A percentile compares a stretch with the other conserved stretches of the same genome.
phyloP scores from a whole-genome alignment of 768 basidiomycete genomes.

The Amanita subjunquillea region DNA sequence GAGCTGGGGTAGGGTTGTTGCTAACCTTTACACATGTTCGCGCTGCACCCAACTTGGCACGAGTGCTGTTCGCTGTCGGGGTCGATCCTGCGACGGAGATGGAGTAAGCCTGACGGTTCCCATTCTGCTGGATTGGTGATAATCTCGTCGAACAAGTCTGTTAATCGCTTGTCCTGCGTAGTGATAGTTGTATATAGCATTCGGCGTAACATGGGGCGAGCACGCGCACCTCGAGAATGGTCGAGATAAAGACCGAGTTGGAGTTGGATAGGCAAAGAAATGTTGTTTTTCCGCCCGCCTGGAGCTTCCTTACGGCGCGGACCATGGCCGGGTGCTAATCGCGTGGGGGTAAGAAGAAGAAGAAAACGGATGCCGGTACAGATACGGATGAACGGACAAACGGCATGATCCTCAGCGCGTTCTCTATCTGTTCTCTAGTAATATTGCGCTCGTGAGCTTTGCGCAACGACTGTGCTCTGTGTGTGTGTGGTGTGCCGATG shows the following conservation, averaged over 20 bases:
- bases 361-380: not conserved
- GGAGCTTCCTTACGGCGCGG: slow-evolving; percentile 74
- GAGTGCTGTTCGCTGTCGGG: slow-evolving; percentile 70
- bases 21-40: slow-evolving; percentile 97
- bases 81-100: slow-evolving; percentile 66
- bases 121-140: slow-evolving; percentile 91
- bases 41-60: slow-evolving; percentile 82
- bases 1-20: not conserved
- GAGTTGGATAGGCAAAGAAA: slow-evolving; percentile 93
- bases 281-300: slow-evolving; percentile 55
- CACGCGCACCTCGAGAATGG: slow-evolving; percentile 65
- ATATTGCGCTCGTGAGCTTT: slow-evolving; percentile 65
- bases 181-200: not conserved
- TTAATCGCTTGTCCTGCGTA: slow-evolving; percentile 62
- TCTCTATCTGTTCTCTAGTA: slow-evolving; percentile 65
- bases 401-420: slow-evolving; percentile 72
- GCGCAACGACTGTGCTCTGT: slow-evolving; percentile 56
- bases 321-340: slow-evolving; percentile 92
- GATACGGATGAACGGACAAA: slow-evolving; percentile 45
- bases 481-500: not conserved
- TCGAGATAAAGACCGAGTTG: slow-evolving; percentile 84
- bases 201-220: not conserved
- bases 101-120: slow-evolving; percentile 58
- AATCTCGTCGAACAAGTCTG: slow-evolving; percentile 68
- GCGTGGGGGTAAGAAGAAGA: not conserved